Base-by-base conservation (phyloP, 1,284 basidiomycete species). In the Ustilago shanxiensis region DNA sequence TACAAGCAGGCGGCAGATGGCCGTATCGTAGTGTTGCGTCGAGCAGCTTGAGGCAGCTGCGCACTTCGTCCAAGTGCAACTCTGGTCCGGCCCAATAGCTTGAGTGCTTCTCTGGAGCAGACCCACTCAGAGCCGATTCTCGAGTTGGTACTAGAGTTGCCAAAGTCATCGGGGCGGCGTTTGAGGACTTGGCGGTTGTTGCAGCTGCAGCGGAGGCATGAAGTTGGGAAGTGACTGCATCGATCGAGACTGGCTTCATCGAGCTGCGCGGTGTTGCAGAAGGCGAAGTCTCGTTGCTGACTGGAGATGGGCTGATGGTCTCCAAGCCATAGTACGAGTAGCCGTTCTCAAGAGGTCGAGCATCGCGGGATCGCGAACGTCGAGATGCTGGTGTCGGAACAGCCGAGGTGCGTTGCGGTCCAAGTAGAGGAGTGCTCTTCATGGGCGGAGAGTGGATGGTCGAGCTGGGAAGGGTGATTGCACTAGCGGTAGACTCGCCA, bases 271-370 rank as follows among this genome's bases (percentile, higher is more conserved):
- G 76, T 14, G 81, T 79, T 16, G 71, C 64, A 8, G 78, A 66
- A 0, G 72, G 74, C 0, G 81, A 79, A 3, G 74, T 73, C 39
- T 69, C 65, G 26, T 69, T 56, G 62, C 77, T 80, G 24, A 47
- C 64, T 10, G 75, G 65, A 2, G 72, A 80, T 3, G 79, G 71
- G 44, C 67, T 79, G 51, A 77, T 75, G 39, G 63, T 66, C 47
- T 85, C 82, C 35, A 84, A 64, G 29, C 82, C 84, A 50, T 83
- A 85, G 68, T 82, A 84, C 29, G 82, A 82, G 70, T 81, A 85
- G 47, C 83, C 82, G 13, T 80, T 76, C 29, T 65, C 52, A 28
- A 82, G 55, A n/a, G 82, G 67, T 18, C 75, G 56, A 2, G 72
- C 62, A 28, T 83, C 79, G 24, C 70, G 75, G 5, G 79, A 81